A percentile compares a stretch with the other conserved stretches of the same genome.
Evolutionary conservation across 805 yeast genomes (phyloP).

Genomic region (Candida sphagnicola): DNA sequence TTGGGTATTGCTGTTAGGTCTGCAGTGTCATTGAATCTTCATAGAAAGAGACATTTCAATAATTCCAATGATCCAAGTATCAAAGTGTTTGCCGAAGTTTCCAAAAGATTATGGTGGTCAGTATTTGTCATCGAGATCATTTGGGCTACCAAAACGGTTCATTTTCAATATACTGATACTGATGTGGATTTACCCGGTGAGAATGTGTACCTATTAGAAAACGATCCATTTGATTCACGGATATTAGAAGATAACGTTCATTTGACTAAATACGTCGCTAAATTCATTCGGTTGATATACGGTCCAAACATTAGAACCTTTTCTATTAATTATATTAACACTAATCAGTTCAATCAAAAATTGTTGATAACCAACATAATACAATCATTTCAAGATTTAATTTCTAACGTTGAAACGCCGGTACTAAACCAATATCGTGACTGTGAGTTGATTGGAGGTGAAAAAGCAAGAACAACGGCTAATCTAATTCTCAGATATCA

Average conservation of each 20-base stretch:
- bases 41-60: slow-evolving; percentile 14
- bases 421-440: slow-evolving; percentile 17
- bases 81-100: slow-evolving; percentile 18
- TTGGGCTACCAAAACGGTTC: slow-evolving; percentile 40
- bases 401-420: slow-evolving; percentile 29
- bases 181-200: slow-evolving; percentile 40
- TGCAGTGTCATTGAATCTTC: slow-evolving; percentile 35
- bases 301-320: slow-evolving; percentile 39
- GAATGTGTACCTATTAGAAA: slow-evolving; percentile 20
- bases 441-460: slow-evolving; percentile 9
- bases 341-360: slow-evolving; percentile 35
- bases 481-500: slow-evolving; percentile 34
- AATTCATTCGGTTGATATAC: slow-evolving; percentile 30
- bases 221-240: slow-evolving; percentile 26
- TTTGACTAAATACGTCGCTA: slow-evolving; percentile 34
- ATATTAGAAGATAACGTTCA: slow-evolving; percentile 36
- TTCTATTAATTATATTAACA: slow-evolving; percentile 37
- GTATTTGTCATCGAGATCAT: slow-evolving; percentile 35
- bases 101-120: slow-evolving; percentile 41
- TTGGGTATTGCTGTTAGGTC: slow-evolving; percentile 38
- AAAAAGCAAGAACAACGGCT: slow-evolving; percentile 23
- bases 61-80: slow-evolving; percentile 1
- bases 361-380: slow-evolving; percentile 28
- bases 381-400: slow-evolving; percentile 23
- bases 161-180: slow-evolving; percentile 39